phyloP scores from a whole-genome alignment of 441 rosid species.

The Biscutella laevigata region DNA sequence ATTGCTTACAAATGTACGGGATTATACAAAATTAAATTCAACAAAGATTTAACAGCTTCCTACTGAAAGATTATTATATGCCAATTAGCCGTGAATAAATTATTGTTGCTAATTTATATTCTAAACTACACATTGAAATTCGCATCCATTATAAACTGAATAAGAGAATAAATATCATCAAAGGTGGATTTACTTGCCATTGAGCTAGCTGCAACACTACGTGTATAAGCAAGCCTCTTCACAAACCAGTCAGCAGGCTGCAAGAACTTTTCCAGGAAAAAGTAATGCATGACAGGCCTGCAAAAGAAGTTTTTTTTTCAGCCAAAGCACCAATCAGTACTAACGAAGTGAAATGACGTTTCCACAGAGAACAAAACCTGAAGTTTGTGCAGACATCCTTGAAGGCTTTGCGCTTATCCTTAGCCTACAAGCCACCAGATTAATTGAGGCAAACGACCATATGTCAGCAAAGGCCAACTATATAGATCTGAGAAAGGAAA shows the following conservation, averaged over 20 bases:
- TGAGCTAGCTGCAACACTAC: conserved; percentile 94
- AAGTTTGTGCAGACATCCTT: conserved; percentile 75
- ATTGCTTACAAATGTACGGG: background rate
- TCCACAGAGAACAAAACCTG: conserved; percentile 50
- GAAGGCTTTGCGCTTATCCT: conserved; percentile 80
- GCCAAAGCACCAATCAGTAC: conserved; percentile 12
- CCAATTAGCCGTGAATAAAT: background rate
- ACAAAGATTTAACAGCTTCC: conserved; percentile 1
- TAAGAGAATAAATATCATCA: conserved; percentile 6
- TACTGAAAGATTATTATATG: background rate
- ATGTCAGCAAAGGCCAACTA: conserved; percentile 10
- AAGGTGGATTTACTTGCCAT: conserved; percentile 50
- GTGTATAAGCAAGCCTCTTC: conserved; percentile 93
- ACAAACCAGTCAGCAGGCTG: conserved; percentile 99
- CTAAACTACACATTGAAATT: background rate
- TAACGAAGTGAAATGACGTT: background rate
- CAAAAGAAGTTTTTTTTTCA: conserved; percentile 26
- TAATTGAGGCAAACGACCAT: background rate
- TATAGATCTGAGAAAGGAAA: conserved; percentile 10
- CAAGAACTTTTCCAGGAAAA: conserved; percentile 81
- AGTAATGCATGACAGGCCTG: conserved; percentile 98
- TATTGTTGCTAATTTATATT: background rate
- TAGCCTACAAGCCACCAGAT: conserved; percentile 45
- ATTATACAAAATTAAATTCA: background rate
- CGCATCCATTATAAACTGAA: conserved; percentile 1